phyloP scores from a whole-genome alignment of 164 flowering plant species.

The Malania oleifera region DNA sequence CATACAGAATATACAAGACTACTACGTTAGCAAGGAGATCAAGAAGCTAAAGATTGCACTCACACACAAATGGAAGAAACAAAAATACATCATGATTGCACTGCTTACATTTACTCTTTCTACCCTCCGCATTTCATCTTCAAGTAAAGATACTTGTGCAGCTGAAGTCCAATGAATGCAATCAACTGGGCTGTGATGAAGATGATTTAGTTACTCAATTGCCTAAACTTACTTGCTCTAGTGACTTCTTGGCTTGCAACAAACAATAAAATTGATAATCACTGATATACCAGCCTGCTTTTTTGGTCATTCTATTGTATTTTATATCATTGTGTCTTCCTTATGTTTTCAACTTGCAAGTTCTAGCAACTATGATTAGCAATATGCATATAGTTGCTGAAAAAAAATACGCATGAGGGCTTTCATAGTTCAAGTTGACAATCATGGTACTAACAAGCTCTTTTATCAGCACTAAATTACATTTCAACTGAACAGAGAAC shows the following conservation, averaged over 20 bases:
- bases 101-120: conserved; percentile 90
- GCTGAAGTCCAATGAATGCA: conserved; percentile 99
- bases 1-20: not conserved
- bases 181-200: conserved; percentile 81
- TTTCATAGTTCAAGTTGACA: too few relatives aligned
- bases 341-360: not conserved
- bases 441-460: too few relatives aligned
- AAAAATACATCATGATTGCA: not conserved
- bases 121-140: conserved; percentile 95
- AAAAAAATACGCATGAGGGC: too few relatives aligned
- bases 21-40: too few relatives aligned
- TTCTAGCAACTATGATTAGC: too few relatives aligned
- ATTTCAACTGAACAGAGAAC: too few relatives aligned
- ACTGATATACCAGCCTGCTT: not conserved
- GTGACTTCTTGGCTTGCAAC: not conserved
- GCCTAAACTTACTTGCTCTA: not conserved
- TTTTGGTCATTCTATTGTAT: not conserved
- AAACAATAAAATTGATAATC: not conserved
- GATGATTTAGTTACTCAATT: not conserved
- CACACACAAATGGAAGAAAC: conserved; percentile 3
- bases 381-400: too few relatives aligned
- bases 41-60: not conserved
- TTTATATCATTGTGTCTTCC: not conserved
- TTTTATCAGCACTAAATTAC: too few relatives aligned
- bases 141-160: conserved; percentile 86